Evolutionary conservation across 2,329 filamentous ascomycete species (phyloP), one percentile per base, ranked within the genome.

Genomic region (Gyromitra esculenta): DNA sequence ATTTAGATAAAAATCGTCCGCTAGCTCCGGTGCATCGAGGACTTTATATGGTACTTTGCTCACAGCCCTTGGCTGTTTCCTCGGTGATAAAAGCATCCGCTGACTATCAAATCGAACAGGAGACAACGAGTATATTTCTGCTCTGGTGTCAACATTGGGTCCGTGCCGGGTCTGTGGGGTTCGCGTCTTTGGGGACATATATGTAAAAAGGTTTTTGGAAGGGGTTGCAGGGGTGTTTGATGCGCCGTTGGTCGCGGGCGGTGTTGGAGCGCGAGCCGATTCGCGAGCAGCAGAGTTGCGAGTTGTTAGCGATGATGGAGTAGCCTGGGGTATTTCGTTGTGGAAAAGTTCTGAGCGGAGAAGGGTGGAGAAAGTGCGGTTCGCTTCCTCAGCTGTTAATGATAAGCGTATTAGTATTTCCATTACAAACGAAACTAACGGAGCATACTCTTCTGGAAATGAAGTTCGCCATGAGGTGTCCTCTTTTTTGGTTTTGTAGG

Each of bases 41-140:
- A 99, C 96, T 84, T 99, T 99, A 85, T 96, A 99, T 0, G 96
- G 96, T 0, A 98, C 95, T 83, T 98, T 98, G 84, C 93, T 95
- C 21, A 99, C 93, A 39, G 93, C 91, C 79, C 96, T 88, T 1
- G 95, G 93, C 79, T 96, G 93, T 81, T 96, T 93, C 78, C 94
- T 89, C 1, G 95, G 94, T 70, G 92, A 97, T 13, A 98, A 87
- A 0, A 99, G 88, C 88, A 99, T 96, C 75, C 93, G 92, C 82
- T 98, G 96, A 81, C 94, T 97, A 72, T 92, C 92, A 81, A 94
- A 93, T 68, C 96, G 91, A 79, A 99, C 95, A 0, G 96, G 96
- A 0, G 96, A 98, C 48, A 98, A 84, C 82, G 94, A 98, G 85
- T 99, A 99, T 45, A 98, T 91, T 81, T 99, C 96, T 9, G 96